Evolutionary conservation across 345 rosid genomes (phyloP), one percentile per base, ranked within the genome.

Genomic region (Litchi chinensis): DNA sequence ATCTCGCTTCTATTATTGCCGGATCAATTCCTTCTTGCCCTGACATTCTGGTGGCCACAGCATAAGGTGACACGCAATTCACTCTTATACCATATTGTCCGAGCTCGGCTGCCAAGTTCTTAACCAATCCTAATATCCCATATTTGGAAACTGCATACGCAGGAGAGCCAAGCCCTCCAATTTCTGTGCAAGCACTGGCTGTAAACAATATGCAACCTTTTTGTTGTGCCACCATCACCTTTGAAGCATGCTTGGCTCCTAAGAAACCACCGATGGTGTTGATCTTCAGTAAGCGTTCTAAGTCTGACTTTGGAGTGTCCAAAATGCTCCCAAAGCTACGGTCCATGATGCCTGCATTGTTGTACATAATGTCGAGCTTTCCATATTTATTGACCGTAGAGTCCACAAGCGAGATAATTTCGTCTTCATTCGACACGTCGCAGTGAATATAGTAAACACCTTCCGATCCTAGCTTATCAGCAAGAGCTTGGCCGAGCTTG

Each of bases 361-460:
- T 82, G 80, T 48, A 80, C 87, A 89, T 87, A 0, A 87, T 82
- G 48, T 89, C 90, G 6, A 89, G 86, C 62, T 76, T 84, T 10
- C 91, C 87, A 18, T 79, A 68, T 41, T 75, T 79, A 8, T 81
- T 64, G 1, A 87, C 22, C 50, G 89, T 46, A 41, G 81, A 7
- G 37, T 87, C 86, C 4, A 87, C 73, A 0, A 84, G 81, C 28
- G 75, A 66, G 70, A 2, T 26, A 4, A 88, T 52, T 2, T 85
- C 86, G 0, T 79, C 80, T 81, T 86, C 91, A 0, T 81, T 77
- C 2, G 90, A 68, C 5, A 84, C 80, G 6, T 88, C 86, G 13
- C 88, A 84, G 16, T 72, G 89, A 57, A 88, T 40, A 87, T 79
- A 86, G 74, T 41, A 18, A 26, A 78, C 82, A 3, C 67, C 68